Evolutionary conservation across 192 early-diverging fungal species (phyloP).

Genomic region (Gonapodya prolifera): DNA sequence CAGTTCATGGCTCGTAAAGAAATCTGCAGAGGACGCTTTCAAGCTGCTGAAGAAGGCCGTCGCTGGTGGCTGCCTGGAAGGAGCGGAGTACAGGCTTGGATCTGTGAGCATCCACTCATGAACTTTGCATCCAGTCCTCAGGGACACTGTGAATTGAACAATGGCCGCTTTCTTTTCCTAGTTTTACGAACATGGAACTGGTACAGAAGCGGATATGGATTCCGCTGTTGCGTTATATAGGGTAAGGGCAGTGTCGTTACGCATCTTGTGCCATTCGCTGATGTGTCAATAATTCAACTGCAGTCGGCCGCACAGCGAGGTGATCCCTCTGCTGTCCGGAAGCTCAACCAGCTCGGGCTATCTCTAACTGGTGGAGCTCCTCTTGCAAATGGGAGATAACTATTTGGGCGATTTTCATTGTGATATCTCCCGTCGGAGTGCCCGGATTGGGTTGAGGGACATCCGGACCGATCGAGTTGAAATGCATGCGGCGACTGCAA

Average conservation of each 20-base stretch:
- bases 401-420: neutral
- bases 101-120: neutral
- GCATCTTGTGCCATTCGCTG: neutral
- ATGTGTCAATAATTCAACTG: neutral
- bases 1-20: neutral
- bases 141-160: neutral
- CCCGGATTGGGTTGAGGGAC: too few relatives aligned
- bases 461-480: too few relatives aligned
- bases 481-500: too few relatives aligned
- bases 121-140: neutral
- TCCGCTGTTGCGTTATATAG: neutral
- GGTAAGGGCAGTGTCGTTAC: neutral
- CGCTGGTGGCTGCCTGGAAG: neutral
- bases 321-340: neutral
- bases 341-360: neutral
- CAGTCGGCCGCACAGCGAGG: neutral
- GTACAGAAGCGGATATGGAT: neutral
- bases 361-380: neutral
- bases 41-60: neutral
- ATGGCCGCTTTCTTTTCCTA: neutral
- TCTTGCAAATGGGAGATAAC: neutral
- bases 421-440: too few relatives aligned
- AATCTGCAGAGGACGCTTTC: neutral
- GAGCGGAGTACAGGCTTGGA: neutral
- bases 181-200: neutral